Conservation (phyloP, 2,329 filamentous ascomycete genomes). For the Pyrenophora seminiperda region DNA sequence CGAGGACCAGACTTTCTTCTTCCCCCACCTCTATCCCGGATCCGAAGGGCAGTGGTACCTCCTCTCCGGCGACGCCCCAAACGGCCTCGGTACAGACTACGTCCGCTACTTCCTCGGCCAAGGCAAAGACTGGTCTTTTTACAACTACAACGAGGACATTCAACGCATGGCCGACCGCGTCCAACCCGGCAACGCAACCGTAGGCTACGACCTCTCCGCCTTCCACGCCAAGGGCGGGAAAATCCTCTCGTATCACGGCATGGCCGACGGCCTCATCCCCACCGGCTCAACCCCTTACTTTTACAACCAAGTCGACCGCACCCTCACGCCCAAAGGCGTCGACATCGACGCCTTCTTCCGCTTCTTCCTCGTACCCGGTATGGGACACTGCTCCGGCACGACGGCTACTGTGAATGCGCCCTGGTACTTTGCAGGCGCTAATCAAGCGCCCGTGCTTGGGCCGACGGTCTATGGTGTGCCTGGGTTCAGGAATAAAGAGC, state of each 20-base stretch:
- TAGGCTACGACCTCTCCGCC: slow-evolving; percentile 54
- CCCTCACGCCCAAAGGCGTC: slow-evolving; percentile 43
- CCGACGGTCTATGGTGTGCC: slow-evolving; percentile 32
- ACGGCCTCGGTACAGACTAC: slow-evolving; percentile 47
- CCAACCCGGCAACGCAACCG: slow-evolving; percentile 58
- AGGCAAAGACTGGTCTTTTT: background rate
- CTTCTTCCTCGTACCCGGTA: slow-evolving; percentile 53
- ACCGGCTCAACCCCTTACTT: slow-evolving; percentile 59
- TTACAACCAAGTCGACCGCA: slow-evolving; percentile 53
- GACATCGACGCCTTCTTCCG: slow-evolving; percentile 50
- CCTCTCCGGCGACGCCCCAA: slow-evolving; percentile 48
- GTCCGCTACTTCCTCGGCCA: slow-evolving; percentile 49
- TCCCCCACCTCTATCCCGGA: slow-evolving; percentile 48
- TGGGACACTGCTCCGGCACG: slow-evolving; percentile 52
- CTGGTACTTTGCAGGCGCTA: slow-evolving; percentile 53
- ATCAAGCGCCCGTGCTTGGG: slow-evolving; percentile 16
- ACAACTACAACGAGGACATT: slow-evolving; percentile 42
- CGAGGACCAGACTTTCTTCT: slow-evolving; percentile 50
- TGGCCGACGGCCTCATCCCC: slow-evolving; percentile 55
- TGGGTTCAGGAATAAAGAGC: slow-evolving; percentile 43
- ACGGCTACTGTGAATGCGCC: slow-evolving; percentile 44
- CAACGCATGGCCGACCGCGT: slow-evolving; percentile 47
- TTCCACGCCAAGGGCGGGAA: slow-evolving; percentile 54
- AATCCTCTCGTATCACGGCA: slow-evolving; percentile 52
- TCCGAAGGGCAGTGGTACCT: slow-evolving; percentile 43